Conservation (phyloP, 148 eudicot genomes). For the Rhododendron williamsianum region DNA sequence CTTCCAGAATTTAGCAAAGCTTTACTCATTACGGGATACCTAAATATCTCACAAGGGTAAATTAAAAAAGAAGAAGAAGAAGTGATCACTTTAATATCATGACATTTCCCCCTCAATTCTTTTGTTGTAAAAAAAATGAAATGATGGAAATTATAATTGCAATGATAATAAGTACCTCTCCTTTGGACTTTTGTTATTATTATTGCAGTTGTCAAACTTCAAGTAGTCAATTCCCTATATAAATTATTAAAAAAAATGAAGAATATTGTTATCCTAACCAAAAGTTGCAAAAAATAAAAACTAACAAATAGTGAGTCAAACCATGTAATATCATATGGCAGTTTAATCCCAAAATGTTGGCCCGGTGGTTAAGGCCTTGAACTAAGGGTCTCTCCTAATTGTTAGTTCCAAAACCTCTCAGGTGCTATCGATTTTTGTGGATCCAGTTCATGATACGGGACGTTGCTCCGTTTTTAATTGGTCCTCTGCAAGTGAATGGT, state of each 20-base stretch:
- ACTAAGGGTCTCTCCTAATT: background rate
- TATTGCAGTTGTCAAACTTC: slow-evolving; percentile 83
- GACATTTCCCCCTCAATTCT: background rate
- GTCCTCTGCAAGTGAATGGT: too few species aligned
- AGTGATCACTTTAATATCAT: background rate
- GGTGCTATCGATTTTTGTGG: too few species aligned
- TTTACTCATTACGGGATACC: slow-evolving; percentile 70
- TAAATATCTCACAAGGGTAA: slow-evolving; percentile 3
- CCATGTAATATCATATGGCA: background rate
- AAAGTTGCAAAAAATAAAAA: too few species aligned
- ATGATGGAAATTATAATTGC: background rate
- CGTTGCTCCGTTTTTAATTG: background rate
- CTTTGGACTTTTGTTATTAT: slow-evolving; percentile 30
- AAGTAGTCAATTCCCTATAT: slow-evolving; percentile 74
- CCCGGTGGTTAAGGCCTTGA: background rate
- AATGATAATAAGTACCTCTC: slow-evolving; percentile 37
- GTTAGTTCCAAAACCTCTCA: background rate
- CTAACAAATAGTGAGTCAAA: background rate
- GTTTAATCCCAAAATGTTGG: background rate
- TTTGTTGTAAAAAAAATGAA: background rate
- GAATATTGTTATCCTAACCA: background rate
- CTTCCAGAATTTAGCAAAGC: slow-evolving; percentile 69
- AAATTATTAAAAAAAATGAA: background rate
- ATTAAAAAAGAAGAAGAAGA: background rate
- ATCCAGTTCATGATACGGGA: too few species aligned